phyloP scores from a whole-genome alignment of 2,329 filamentous ascomycete species.

The Xylaria sp. region DNA sequence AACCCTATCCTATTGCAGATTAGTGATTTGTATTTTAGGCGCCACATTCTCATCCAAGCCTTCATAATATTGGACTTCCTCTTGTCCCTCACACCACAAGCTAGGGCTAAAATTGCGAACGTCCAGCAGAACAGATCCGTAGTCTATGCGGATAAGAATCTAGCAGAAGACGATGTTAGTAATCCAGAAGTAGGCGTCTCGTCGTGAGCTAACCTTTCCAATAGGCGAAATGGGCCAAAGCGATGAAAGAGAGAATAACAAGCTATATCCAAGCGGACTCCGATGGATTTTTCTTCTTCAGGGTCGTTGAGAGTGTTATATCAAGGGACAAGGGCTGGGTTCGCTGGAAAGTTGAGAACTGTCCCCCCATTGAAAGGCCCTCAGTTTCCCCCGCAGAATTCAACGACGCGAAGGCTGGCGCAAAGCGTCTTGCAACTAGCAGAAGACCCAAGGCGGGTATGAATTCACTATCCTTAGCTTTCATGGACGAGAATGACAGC shows the following conservation, averaged over 20 bases:
- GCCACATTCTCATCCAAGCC: slow-evolving; percentile 94
- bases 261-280: slow-evolving; percentile 82
- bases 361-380: slow-evolving; percentile 83
- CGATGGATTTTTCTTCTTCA: slow-evolving; percentile 92
- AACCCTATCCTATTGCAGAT: slow-evolving; percentile 64
- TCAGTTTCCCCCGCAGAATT: slow-evolving; percentile 77
- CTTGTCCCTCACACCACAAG: slow-evolving; percentile 83
- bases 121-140: slow-evolving; percentile 84
- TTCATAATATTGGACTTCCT: slow-evolving; percentile 96
- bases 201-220: slow-evolving; percentile 37
- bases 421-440: slow-evolving; percentile 73
- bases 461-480: slow-evolving; percentile 80
- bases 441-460: slow-evolving; percentile 77
- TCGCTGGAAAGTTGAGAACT: slow-evolving; percentile 96
- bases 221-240: slow-evolving; percentile 83
- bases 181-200: neutral
- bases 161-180: slow-evolving; percentile 86
- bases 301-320: slow-evolving; percentile 96
- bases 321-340: slow-evolving; percentile 99
- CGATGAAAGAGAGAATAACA: slow-evolving; percentile 82
- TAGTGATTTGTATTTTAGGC: slow-evolving; percentile 91
- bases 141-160: slow-evolving; percentile 77
- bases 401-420: slow-evolving; percentile 73
- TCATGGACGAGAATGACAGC: slow-evolving; percentile 75
- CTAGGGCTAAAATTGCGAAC: slow-evolving; percentile 81